Base-by-base conservation (phyloP, 257 asterid genomes). In the Solanum appendiculatum region DNA sequence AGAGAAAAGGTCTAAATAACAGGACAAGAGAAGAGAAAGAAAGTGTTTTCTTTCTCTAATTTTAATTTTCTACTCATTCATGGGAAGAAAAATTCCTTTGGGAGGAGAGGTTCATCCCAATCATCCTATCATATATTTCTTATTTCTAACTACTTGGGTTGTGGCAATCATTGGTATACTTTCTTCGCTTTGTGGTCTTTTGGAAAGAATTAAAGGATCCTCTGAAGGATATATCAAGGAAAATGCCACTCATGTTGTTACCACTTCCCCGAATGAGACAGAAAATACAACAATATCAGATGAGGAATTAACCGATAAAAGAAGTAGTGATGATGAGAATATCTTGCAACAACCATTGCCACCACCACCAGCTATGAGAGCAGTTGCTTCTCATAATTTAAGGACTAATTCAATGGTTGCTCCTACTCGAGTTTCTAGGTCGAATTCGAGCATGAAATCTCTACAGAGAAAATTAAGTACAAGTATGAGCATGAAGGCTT, bases 141-240 rank as follows among this genome's bases (percentile, higher is more conserved):
- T 87, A 25, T 86, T 91, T 44, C 56, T 88, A n/a, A 58, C 92
- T 46, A 83, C 89, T 42, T 91, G 87, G n/a, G 46, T 89, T 80
- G 78, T 86, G 56, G 88, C 91, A 66, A 80, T 89, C 16, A 16
- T 90, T 36, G 85, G 85, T 42, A 87, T 93, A 66, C 91, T 91
- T 91, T 90, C 96, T 60, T 90, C 92, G 85, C 87, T 94, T 6
- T 94, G 96, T 87, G 98, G 98, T 48, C 87, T 90, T 29, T 42
- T 93, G 31, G 88, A 85, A 12, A 80, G 91, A 54, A 89, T 69
- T 86, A 93, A 90, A 64, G 6, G 88, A 85, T n/a, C 75, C 14
- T 68, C 42, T 63, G 14, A 16, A 25, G 60, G 56, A 42, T 39
- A 27, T 40, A 66, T 18, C 27, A 66, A 84, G 29, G 87, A 51